Conservation (phyloP, 2,329 filamentous ascomycete species). For the Penicillium corylophilum region DNA sequence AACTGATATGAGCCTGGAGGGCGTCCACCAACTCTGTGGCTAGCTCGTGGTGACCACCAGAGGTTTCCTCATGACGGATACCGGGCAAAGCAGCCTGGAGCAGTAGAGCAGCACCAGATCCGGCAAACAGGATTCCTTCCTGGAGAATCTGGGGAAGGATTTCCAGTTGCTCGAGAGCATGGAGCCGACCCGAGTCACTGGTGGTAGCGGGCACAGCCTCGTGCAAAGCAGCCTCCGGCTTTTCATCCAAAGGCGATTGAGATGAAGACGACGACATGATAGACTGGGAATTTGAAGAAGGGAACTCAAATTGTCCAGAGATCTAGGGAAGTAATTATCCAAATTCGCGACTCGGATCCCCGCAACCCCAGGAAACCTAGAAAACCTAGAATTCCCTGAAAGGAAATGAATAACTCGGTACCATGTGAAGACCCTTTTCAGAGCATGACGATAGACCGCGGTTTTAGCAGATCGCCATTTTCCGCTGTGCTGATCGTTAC, state of each 20-base stretch:
- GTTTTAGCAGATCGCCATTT: constrained; percentile 24
- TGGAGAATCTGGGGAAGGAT: constrained; percentile 37
- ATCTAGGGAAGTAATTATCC: too few species aligned
- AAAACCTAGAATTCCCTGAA: background rate
- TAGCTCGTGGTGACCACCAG: constrained; percentile 17
- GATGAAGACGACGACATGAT: constrained; percentile 20
- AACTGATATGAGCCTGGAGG: constrained; percentile 32
- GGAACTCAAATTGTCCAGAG: too few species aligned
- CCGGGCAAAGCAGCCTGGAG: constrained; percentile 36
- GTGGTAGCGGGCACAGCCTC: constrained; percentile 1
- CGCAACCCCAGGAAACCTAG: constrained; percentile 2
- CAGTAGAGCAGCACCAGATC: constrained; percentile 34
- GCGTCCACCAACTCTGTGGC: constrained; percentile 31
- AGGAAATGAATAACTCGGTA: constrained; percentile 3
- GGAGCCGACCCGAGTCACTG: constrained; percentile 22
- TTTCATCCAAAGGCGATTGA: constrained; percentile 18
- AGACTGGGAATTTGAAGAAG: too few species aligned
- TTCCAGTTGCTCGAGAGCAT: constrained; percentile 33
- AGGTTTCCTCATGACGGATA: constrained; percentile 19
- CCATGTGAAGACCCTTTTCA: constrained; percentile 22
- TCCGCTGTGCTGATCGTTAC: constrained; percentile 18
- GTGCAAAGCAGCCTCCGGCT: constrained; percentile 7
- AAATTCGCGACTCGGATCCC: too few species aligned
- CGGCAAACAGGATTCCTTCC: constrained; percentile 38
- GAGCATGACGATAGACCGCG: constrained; percentile 15